These are phyloP conservation scores for Leucocoprinus birnbaumii DNA, from an alignment of 768 basidiomycete genomes.

Conservation along the genomic window DNA sequence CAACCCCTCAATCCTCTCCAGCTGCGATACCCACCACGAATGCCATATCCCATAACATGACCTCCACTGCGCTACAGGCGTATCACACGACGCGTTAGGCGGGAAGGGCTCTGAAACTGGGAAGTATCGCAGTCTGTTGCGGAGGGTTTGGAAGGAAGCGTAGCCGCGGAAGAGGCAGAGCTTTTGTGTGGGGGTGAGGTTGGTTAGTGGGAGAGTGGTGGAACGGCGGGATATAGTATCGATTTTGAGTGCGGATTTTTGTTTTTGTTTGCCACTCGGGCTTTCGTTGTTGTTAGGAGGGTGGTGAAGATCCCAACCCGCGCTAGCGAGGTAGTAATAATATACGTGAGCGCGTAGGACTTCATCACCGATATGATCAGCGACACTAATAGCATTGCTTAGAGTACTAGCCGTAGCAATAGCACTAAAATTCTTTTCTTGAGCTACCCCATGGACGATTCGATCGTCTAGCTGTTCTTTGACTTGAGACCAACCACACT, in stretches of 20 bases:
- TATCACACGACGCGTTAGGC: background rate
- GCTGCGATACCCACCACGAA: background rate
- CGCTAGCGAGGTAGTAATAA: background rate
- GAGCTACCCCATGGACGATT: background rate
- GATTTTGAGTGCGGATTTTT: background rate
- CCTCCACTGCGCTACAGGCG: background rate
- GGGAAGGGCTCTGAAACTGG: background rate
- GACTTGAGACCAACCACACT: background rate
- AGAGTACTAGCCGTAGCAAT: background rate
- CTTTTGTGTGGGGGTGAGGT: background rate
- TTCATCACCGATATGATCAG: background rate
- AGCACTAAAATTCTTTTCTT: background rate
- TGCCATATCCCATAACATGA: background rate
- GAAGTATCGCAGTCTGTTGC: background rate
- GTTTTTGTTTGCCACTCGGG: background rate
- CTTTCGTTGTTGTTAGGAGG: too few species aligned
- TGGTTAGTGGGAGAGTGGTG: background rate
- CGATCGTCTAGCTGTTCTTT: background rate
- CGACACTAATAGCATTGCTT: background rate
- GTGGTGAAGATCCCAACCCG: background rate
- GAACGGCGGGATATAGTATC: background rate
- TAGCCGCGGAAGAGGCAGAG: conserved; percentile 2
- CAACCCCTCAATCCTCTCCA: background rate
- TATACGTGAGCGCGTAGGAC: background rate
- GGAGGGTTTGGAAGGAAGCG: background rate